Conservation (phyloP, 2,329 filamentous ascomycete species). For the Gyromitra esculenta region DNA sequence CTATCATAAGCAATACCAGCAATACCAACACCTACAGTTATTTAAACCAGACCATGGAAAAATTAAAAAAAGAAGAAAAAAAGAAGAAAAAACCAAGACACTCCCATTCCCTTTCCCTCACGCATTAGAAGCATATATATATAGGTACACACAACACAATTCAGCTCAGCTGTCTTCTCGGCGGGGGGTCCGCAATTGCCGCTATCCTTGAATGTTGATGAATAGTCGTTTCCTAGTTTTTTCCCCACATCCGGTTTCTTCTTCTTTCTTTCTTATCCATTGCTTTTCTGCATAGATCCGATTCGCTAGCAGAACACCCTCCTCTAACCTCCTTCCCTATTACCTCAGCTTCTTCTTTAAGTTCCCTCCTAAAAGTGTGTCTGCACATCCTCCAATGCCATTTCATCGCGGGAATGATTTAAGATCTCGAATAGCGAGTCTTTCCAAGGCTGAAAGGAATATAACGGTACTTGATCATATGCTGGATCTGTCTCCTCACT, state of each 20-base stretch:
- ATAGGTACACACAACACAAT: slow-evolving; percentile 32
- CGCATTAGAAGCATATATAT: slow-evolving; percentile 45
- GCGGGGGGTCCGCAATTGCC: neutral
- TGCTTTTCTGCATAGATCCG: slow-evolving; percentile 19
- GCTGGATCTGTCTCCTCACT: slow-evolving; percentile 99
- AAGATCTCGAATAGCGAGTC: slow-evolving; percentile 71
- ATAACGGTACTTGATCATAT: slow-evolving; percentile 99
- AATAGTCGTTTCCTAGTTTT: neutral
- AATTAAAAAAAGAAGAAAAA: slow-evolving; percentile 11
- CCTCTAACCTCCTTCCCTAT: neutral
- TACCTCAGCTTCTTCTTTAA: neutral
- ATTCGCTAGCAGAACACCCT: slow-evolving; percentile 11
- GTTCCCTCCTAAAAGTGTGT: neutral
- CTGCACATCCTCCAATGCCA: slow-evolving; percentile 10
- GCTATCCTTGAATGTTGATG: neutral
- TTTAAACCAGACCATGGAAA: slow-evolving; percentile 10
- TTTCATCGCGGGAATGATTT: slow-evolving; percentile 26
- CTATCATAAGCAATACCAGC: slow-evolving; percentile 33
- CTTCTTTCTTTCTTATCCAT: neutral
- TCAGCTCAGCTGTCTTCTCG: neutral
- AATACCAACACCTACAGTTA: slow-evolving; percentile 27
- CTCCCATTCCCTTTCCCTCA: neutral
- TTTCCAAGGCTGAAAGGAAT: slow-evolving; percentile 94
- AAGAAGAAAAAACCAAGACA: slow-evolving; percentile 17
- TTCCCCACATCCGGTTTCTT: neutral